These are phyloP conservation scores for Zymoseptoria tritici DNA, from an alignment of 2,329 filamentous ascomycete genomes.

Conservation along the genomic window DNA sequence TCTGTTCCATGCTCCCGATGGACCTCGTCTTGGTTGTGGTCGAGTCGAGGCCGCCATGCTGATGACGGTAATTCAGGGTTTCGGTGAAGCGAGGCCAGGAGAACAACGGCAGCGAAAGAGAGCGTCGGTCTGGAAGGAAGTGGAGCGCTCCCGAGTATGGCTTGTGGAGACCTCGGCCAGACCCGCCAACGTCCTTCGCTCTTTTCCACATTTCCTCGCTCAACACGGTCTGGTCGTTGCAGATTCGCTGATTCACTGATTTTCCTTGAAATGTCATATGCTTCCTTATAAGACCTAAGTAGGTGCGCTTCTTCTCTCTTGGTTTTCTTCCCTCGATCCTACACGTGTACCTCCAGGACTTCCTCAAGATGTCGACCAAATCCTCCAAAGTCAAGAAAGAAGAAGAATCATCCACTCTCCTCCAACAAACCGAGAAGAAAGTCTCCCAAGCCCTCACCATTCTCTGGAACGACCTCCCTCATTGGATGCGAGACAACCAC, in stretches of 20 bases:
- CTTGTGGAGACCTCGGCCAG: background rate
- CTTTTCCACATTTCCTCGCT: background rate
- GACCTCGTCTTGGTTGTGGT: constrained; percentile 27
- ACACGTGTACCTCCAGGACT: background rate
- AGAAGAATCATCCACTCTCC: background rate
- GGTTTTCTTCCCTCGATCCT: background rate
- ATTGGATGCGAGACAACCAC: constrained; percentile 56
- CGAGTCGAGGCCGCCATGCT: constrained; percentile 20
- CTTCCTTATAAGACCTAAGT: background rate
- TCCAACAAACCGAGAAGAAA: constrained; percentile 20
- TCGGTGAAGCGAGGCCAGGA: background rate
- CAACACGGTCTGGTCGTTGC: background rate
- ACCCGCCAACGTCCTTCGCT: background rate
- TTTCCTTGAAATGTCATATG: background rate
- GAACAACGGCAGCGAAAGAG: too few species aligned
- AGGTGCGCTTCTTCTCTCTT: background rate
- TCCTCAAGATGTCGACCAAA: background rate
- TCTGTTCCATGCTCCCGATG: constrained; percentile 58
- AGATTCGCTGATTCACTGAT: background rate
- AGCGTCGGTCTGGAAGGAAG: too few species aligned
- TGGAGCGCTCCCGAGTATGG: too few species aligned
- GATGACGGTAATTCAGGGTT: background rate
- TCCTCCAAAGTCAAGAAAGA: background rate
- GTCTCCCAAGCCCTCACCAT: constrained; percentile 37
- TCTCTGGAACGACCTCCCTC: constrained; percentile 38